phyloP scores from a whole-genome alignment of 306 rosid genomes.

The Alnus glutinosa region DNA sequence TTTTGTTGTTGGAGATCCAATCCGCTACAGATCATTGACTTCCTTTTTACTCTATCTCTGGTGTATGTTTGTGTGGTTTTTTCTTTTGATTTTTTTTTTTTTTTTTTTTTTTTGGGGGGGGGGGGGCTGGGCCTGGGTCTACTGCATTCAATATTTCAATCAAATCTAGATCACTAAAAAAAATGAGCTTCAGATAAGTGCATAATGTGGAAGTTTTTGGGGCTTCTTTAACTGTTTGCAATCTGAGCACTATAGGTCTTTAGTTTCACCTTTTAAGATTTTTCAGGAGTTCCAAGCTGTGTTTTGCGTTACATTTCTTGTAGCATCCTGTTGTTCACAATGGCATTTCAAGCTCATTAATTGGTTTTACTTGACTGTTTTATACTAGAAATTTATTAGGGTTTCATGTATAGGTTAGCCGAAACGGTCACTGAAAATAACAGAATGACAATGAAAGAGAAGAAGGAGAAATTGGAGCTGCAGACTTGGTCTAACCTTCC shows the following conservation, averaged over 20 bases:
- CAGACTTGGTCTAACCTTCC: slow-evolving; percentile 82
- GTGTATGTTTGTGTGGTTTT: too few species aligned
- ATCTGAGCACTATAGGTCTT: not conserved
- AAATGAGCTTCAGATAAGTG: too few species aligned
- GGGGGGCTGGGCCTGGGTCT: too few species aligned
- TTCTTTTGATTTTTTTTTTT: not conserved
- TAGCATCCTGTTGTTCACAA: not conserved
- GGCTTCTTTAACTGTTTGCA: not conserved
- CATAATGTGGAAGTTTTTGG: too few species aligned
- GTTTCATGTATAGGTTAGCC: slow-evolving; percentile 53
- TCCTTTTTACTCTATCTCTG: not conserved
- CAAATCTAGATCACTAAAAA: too few species aligned
- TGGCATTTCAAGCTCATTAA: not conserved
- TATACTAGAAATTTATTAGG: slow-evolving; percentile 11
- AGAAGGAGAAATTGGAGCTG: slow-evolving; percentile 47
- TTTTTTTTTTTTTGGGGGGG: not conserved
- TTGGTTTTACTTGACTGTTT: slow-evolving; percentile 14
- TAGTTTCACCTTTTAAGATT: not conserved
- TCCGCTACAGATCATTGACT: not conserved
- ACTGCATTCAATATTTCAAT: too few species aligned
- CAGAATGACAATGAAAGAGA: slow-evolving; percentile 32
- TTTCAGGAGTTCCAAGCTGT: not conserved
- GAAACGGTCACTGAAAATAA: slow-evolving; percentile 44
- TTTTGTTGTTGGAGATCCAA: not conserved
- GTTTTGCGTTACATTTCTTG: not conserved